phyloP scores from a whole-genome alignment of 805 yeast genomes.

The Candida maesae region DNA sequence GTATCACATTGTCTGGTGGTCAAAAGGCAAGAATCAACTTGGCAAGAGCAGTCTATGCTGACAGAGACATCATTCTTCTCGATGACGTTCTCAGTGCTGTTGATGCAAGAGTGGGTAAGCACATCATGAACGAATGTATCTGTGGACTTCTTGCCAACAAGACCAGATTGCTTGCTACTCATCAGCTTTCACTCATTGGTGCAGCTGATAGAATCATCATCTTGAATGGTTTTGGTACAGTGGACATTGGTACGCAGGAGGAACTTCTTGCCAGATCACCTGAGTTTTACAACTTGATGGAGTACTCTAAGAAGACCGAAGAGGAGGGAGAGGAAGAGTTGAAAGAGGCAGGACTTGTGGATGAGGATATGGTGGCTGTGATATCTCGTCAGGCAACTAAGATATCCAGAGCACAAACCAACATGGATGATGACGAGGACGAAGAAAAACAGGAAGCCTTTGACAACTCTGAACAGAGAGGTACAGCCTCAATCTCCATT shows the following conservation, averaged over 20 bases:
- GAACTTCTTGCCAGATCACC: slow-evolving; percentile 44
- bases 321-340: slow-evolving; percentile 28
- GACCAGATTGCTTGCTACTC: slow-evolving; percentile 80
- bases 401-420: slow-evolving; percentile 22
- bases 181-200: slow-evolving; percentile 69
- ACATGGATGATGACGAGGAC: slow-evolving; percentile 26
- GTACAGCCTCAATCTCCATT: slow-evolving; percentile 15
- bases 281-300: slow-evolving; percentile 49
- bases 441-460: slow-evolving; percentile 20
- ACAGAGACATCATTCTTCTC: slow-evolving; percentile 60
- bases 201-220: slow-evolving; percentile 69
- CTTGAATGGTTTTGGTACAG: slow-evolving; percentile 57
- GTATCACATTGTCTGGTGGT: slow-evolving; percentile 85
- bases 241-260: slow-evolving; percentile 57
- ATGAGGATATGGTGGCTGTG: slow-evolving; percentile 29
- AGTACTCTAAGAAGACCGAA: slow-evolving; percentile 35
- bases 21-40: slow-evolving; percentile 79
- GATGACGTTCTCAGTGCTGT: slow-evolving; percentile 86
- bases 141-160: slow-evolving; percentile 50
- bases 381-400: slow-evolving; percentile 19
- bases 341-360: slow-evolving; percentile 6
- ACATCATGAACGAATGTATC: slow-evolving; percentile 67
- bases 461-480: slow-evolving; percentile 26
- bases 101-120: slow-evolving; percentile 83
- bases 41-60: slow-evolving; percentile 75